Evolutionary conservation across 2,329 filamentous ascomycete species (phyloP).

Genomic region (Aureobasidium sp.): DNA sequence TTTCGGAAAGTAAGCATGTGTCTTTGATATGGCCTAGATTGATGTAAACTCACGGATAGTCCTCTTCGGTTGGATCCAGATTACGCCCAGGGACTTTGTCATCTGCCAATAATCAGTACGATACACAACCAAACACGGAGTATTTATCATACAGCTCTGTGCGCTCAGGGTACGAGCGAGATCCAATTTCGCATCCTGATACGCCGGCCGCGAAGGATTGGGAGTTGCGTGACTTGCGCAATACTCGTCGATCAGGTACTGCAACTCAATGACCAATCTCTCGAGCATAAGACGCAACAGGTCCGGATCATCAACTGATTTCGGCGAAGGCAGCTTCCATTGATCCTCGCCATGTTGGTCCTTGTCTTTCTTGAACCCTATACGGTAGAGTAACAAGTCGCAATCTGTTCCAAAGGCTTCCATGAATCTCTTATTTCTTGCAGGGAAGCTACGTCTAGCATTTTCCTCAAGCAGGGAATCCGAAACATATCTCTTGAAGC

Average conservation of each 20-base stretch:
- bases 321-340: conserved; percentile 24
- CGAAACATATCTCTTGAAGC: conserved; percentile 51
- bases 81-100: conserved; percentile 9
- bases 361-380: conserved; percentile 46
- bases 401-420: conserved; percentile 57
- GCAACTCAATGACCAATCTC: conserved; percentile 51
- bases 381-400: conserved; percentile 46
- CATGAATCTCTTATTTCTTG: conserved; percentile 56
- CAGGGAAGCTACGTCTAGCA: conserved; percentile 47
- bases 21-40: neutral
- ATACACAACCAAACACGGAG: conserved; percentile 1
- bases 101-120: neutral
- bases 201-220: conserved; percentile 24
- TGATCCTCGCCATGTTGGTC: conserved; percentile 14
- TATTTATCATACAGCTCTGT: conserved; percentile 26
- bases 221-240: conserved; percentile 15
- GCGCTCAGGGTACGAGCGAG: conserved; percentile 26
- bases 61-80: conserved; percentile 21
- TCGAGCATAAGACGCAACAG: conserved; percentile 42
- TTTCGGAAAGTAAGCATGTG: conserved; percentile 19
- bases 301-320: conserved; percentile 19
- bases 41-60: conserved; percentile 28
- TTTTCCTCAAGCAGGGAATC: conserved; percentile 48
- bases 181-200: conserved; percentile 26
- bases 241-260: conserved; percentile 40